Percentiles rank a stretch among this genome's conserved stretches.
These are phyloP conservation scores for Kluyveromyces sp. DNA, from an alignment of 1,139 yeast species.

Conservation along the genomic window DNA sequence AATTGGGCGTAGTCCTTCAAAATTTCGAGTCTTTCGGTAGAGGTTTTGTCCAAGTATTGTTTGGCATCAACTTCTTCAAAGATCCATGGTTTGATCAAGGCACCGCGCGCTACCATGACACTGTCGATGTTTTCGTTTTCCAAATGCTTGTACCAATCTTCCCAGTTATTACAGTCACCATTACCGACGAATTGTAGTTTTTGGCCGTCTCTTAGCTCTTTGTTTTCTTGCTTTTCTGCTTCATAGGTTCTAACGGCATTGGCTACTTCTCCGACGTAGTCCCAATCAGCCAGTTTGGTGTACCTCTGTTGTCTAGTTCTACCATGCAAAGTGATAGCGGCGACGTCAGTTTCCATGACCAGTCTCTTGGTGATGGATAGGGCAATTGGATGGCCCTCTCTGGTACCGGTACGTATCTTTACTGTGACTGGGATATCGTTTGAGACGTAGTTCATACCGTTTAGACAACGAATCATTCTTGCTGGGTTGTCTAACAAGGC, in stretches of 20 bases:
- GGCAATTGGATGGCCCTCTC: constrained; percentile 83
- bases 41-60: constrained; percentile 83
- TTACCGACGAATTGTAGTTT: constrained; percentile 71
- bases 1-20: constrained; percentile 59
- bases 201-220: constrained; percentile 36
- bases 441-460: constrained; percentile 82
- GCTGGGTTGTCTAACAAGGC: constrained; percentile 90
- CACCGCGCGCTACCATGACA: constrained; percentile 97
- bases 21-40: constrained; percentile 80
- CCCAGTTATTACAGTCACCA: constrained; percentile 82
- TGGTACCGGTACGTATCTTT: constrained; percentile 86
- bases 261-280: constrained; percentile 72
- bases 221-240: constrained; percentile 45
- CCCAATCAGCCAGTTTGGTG: constrained; percentile 90
- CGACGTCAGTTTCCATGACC: constrained; percentile 70
- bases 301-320: constrained; percentile 94
- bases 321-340: constrained; percentile 91
- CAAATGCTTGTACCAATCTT: constrained; percentile 82
- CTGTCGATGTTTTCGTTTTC: constrained; percentile 71
- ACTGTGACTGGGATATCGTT: constrained; percentile 89
- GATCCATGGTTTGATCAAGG: constrained; percentile 96
- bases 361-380: constrained; percentile 61
- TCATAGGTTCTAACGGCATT: constrained; percentile 47
- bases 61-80: constrained; percentile 89
- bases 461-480: constrained; percentile 64